Base-by-base conservation (phyloP, 768 basidiomycete genomes). In the Trametes cinnabarina region DNA sequence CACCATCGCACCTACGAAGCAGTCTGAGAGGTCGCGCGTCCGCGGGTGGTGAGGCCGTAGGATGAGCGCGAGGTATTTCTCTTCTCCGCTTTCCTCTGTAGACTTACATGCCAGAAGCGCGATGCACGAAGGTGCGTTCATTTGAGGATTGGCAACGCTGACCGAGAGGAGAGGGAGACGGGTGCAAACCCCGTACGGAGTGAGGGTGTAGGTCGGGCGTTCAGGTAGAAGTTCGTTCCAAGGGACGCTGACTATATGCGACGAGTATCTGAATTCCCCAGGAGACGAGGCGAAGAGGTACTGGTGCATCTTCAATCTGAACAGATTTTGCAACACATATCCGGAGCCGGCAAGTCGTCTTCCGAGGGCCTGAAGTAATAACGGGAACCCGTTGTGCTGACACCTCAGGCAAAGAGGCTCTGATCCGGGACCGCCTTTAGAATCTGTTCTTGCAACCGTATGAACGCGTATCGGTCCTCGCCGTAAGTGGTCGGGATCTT, bases 331-430 rank as follows among this genome's bases (percentile, higher is more conserved):
- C 15, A 46, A 22, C 14, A 22, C 14, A 25, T 42, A 32, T 46
- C 44, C 15, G 53, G 34, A 10, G 20, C 0, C 12, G 20, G 19
- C 14, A 43, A 34, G 34, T 39, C 15, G 3, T 2, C 32, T 11
- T n/a, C 11, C 32, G 32, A 32, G n/a, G 8, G 35, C 10, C 39
- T 32, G 47, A 42, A 53, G 2, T 35, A n/a, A 44, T 52, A 52
- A 25, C 22, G 51, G 46, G 47, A 37, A 9, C 32, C 17, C 11
- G 46, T 5, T 47, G 47, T 17, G 20, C 9, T 8, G 47, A 40
- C 14, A 15, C 59, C 59, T 53, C 59, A 60, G 0, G 53, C 53
- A 19, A 60, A 60, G 53, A 60, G 55, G 20, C 48, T 55, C 43
- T 60, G 59, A 19, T 60, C 59, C 4, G 47, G 17, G 32, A 51